Percentiles rank a stretch among this genome's conserved stretches.
These are phyloP conservation scores for Colletotrichum abscissum DNA, from an alignment of 2,329 filamentous ascomycete genomes.

Conservation along the genomic window DNA sequence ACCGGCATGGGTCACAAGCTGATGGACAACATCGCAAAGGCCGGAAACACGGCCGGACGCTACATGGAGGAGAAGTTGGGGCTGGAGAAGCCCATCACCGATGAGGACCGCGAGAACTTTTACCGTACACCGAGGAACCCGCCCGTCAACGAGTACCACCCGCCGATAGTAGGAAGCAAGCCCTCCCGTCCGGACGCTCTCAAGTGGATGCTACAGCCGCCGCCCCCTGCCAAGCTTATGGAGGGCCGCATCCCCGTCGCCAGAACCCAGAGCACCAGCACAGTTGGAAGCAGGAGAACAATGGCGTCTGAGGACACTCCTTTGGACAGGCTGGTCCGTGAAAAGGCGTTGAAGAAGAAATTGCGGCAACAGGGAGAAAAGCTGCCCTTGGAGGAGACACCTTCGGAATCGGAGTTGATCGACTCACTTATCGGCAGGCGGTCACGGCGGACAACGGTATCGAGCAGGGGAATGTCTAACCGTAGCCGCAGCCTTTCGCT, in stretches of 20 bases:
- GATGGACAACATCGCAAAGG: slow-evolving; percentile 69
- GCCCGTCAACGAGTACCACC: slow-evolving; percentile 87
- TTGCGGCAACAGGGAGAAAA: slow-evolving; percentile 50
- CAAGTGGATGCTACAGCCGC: slow-evolving; percentile 93
- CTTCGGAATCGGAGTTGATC: slow-evolving; percentile 56
- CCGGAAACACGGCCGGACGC: slow-evolving; percentile 65
- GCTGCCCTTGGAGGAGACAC: slow-evolving; percentile 42
- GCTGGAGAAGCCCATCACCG: slow-evolving; percentile 63
- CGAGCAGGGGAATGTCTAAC: slow-evolving; percentile 40
- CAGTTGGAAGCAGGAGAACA: slow-evolving; percentile 60
- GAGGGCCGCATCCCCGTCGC: slow-evolving; percentile 82
- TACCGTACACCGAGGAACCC: slow-evolving; percentile 72
- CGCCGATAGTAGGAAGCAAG: slow-evolving; percentile 83
- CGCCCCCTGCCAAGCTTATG: slow-evolving; percentile 91
- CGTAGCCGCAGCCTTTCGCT: slow-evolving; percentile 52
- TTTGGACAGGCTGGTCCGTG: slow-evolving; percentile 56
- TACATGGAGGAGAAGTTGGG: slow-evolving; percentile 64
- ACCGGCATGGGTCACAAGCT: slow-evolving; percentile 65
- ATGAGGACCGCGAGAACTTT: slow-evolving; percentile 65
- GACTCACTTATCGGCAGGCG: slow-evolving; percentile 50
- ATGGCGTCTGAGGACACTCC: slow-evolving; percentile 53
- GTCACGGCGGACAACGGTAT: slow-evolving; percentile 33
- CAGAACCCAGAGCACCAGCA: slow-evolving; percentile 69
- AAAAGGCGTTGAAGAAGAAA: slow-evolving; percentile 59
- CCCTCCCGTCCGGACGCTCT: slow-evolving; percentile 77